A percentile compares a stretch with the other conserved stretches of the same genome.
These are phyloP conservation scores for Wolfiporia cocos DNA, from an alignment of 1,284 basidiomycete genomes.

Conservation along the genomic window DNA sequence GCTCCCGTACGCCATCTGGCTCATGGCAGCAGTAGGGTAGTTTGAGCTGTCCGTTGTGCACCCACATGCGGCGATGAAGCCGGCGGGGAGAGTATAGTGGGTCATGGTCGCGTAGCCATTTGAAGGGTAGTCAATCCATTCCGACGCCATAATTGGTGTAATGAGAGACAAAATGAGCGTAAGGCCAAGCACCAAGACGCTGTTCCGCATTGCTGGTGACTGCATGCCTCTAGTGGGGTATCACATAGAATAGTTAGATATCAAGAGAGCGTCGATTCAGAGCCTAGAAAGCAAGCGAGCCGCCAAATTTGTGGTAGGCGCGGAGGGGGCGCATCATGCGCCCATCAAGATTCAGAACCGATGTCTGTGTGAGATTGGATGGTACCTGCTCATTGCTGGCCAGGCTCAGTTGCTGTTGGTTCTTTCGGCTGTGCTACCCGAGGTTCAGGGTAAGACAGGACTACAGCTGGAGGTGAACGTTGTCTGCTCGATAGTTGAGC, in stretches of 20 bases:
- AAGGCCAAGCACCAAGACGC: not conserved
- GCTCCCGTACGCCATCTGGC: constrained; percentile 71
- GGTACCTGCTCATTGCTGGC: too few relatives aligned
- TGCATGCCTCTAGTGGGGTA: constrained; percentile 2
- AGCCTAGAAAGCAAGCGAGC: not conserved
- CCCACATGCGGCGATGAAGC: constrained; percentile 55
- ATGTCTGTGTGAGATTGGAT: too few relatives aligned
- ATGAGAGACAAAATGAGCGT: not conserved
- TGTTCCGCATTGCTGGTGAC: not conserved
- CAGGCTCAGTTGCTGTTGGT: too few relatives aligned
- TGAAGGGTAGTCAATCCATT: constrained; percentile 53
- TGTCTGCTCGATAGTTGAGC: too few relatives aligned
- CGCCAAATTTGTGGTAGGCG: too few relatives aligned
- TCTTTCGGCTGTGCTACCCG: too few relatives aligned
- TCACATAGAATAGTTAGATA: not conserved
- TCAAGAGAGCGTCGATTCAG: not conserved
- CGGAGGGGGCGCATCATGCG: too few relatives aligned
- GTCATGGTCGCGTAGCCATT: constrained; percentile 26
- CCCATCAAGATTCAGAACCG: too few relatives aligned
- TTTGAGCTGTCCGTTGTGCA: constrained; percentile 64
- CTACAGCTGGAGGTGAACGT: too few relatives aligned
- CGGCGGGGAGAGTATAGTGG: constrained; percentile 32
- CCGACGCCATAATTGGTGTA: constrained; percentile 8
- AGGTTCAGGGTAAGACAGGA: too few relatives aligned
- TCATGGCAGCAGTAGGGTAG: constrained; percentile 73